phyloP scores from a whole-genome alignment of 2,329 filamentous ascomycete genomes.

The Emericellopsis cladophorae region DNA sequence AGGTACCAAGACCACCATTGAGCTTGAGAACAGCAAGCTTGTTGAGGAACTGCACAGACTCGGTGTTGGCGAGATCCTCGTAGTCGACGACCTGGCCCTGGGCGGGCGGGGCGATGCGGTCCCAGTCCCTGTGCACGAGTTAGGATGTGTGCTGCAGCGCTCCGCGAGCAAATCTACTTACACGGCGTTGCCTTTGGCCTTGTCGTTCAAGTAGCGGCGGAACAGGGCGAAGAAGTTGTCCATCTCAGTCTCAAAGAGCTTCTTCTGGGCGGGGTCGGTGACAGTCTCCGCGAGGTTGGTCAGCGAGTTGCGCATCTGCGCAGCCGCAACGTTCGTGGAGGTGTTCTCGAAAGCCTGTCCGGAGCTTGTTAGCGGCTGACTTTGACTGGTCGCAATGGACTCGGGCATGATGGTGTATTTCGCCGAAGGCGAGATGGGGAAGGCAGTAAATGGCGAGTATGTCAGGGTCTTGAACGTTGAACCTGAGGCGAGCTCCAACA shows the following conservation, averaged over 20 bases:
- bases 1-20: constrained; percentile 97
- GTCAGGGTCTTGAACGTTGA: no score
- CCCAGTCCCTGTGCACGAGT: constrained; percentile 61
- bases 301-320: constrained; percentile 97
- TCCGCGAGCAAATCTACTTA: constrained; percentile 24
- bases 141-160: no score
- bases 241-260: constrained; percentile 99
- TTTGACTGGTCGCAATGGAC: no score
- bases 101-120: constrained; percentile 87
- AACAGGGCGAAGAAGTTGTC: constrained; percentile 99
- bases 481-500: no score
- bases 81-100: constrained; percentile 93
- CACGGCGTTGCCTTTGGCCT: constrained; percentile 92
- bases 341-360: constrained; percentile 94
- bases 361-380: constrained; percentile 11
- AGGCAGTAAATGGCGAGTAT: no score
- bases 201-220: constrained; percentile 95
- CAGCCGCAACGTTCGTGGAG: constrained; percentile 92
- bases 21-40: constrained; percentile 98
- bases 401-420: no score
- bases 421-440: no score
- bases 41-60: constrained; percentile 87
- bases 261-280: constrained; percentile 66
- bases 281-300: constrained; percentile 88
- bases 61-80: constrained; percentile 74